phyloP scores from a whole-genome alignment of 345 rosid genomes.

The Sapria himalayana region DNA sequence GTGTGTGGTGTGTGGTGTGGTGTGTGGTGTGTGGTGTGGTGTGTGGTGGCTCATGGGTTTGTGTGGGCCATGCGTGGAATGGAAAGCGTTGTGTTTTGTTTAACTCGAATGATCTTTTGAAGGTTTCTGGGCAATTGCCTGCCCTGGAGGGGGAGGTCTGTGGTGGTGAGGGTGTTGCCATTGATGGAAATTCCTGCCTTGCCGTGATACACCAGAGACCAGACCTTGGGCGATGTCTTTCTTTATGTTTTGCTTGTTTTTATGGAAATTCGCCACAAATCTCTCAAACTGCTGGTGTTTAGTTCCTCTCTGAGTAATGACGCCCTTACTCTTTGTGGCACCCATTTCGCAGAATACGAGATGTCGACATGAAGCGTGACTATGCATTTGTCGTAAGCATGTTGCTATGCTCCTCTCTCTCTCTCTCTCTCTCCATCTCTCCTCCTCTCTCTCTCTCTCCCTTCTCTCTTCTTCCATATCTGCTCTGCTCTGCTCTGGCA shows the following conservation, averaged over 20 bases:
- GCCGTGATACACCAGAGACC: slow-evolving; percentile 19
- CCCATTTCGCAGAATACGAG: slow-evolving; percentile 93
- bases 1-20: slow-evolving; percentile 7
- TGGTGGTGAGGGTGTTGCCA: slow-evolving; percentile 89
- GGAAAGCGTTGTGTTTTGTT: slow-evolving; percentile 14
- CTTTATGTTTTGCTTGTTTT: slow-evolving; percentile 54
- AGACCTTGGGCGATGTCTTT: slow-evolving; percentile 78
- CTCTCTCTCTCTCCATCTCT: slow-evolving; percentile 7
- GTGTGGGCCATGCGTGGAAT: slow-evolving; percentile 18
- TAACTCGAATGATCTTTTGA: slow-evolving; percentile 94
- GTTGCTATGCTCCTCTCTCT: slow-evolving; percentile 2
- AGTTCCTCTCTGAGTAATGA: slow-evolving; percentile 73
- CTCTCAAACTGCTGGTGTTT: slow-evolving; percentile 83
- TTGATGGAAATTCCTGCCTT: slow-evolving; percentile 42
- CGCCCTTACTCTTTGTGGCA: slow-evolving; percentile 99
- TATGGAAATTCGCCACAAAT: slow-evolving; percentile 65
- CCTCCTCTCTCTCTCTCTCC: slow-evolving; percentile 5
- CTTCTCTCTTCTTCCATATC: slow-evolving; percentile 2
- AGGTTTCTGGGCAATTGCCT: slow-evolving; percentile 84
- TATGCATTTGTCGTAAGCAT: slow-evolving; percentile 91
- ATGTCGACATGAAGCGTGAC: slow-evolving; percentile 99
- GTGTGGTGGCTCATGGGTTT: slow-evolving; percentile 12
- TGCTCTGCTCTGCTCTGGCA: slow-evolving; percentile 15
- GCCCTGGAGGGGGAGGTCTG: slow-evolving; percentile 90
- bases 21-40: slow-evolving; percentile 5